Percentiles rank a stretch among this genome's conserved stretches.
Evolutionary conservation across 192 early-diverging fungal genomes (phyloP).

Genomic region (Lobosporangium transversale): DNA sequence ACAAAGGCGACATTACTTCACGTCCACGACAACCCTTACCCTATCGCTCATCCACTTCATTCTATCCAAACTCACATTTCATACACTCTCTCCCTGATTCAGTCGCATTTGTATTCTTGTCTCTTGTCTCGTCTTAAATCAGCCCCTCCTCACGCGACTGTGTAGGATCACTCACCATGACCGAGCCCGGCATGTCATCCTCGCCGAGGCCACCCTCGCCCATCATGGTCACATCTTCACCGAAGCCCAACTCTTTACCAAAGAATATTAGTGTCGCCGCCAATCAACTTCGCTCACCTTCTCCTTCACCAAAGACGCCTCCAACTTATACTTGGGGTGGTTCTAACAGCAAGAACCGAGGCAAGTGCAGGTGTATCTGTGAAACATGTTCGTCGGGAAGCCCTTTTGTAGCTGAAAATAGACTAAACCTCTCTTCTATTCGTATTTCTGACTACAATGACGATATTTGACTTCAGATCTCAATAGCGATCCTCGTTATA

Average conservation of each 20-base stretch:
- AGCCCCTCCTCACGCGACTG: too few species aligned
- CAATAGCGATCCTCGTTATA: constrained; percentile 80
- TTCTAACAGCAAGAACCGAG: constrained; percentile 38
- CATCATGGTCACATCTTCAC: constrained; percentile 26
- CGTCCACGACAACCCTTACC: too few species aligned
- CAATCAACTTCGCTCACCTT: constrained; percentile 38
- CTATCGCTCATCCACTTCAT: too few species aligned
- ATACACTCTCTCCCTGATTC: too few species aligned
- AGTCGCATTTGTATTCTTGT: too few species aligned
- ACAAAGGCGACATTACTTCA: too few species aligned
- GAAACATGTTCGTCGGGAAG: not conserved
- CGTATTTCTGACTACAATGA: not conserved
- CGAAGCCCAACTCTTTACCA: constrained; percentile 24
- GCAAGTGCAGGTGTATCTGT: constrained; percentile 14
- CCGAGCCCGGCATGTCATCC: constrained; percentile 30
- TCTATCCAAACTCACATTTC: too few species aligned
- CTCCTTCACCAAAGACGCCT: constrained; percentile 47
- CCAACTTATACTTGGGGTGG: constrained; percentile 38
- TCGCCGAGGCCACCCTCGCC: constrained; percentile 42
- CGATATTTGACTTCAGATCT: constrained; percentile 11
- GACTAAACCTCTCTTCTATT: not conserved
- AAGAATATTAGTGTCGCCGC: constrained; percentile 13
- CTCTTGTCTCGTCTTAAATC: too few species aligned
- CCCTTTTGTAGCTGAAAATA: not conserved
- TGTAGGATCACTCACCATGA: too few species aligned